A percentile compares a stretch with the other conserved stretches of the same genome.
Evolutionary conservation across 768 basidiomycete genomes (phyloP).

Genomic region (Podaxis mareebaensis): DNA sequence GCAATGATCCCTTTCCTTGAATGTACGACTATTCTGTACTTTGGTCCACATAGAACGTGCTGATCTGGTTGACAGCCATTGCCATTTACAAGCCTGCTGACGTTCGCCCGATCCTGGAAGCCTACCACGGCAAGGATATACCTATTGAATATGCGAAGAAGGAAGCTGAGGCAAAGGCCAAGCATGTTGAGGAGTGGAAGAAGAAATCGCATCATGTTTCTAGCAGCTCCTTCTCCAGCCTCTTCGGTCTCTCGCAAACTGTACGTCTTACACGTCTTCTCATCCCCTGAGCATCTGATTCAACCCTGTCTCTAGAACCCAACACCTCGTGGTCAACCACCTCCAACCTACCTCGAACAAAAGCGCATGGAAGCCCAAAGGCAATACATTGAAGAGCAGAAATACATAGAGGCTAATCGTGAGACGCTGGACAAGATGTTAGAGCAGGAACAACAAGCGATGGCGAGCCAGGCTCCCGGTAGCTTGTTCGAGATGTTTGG

Average conservation of each 20-base stretch:
- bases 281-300: neutral
- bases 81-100: conserved; percentile 88
- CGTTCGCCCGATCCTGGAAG: conserved; percentile 82
- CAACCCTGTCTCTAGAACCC: conserved; percentile 18
- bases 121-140: conserved; percentile 87
- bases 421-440: conserved; percentile 26
- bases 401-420: conserved; percentile 45
- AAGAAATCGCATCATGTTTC: conserved; percentile 37
- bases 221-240: conserved; percentile 34
- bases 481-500: conserved; percentile 52
- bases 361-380: conserved; percentile 53
- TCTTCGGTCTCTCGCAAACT: conserved; percentile 39
- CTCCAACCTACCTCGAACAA: conserved; percentile 54
- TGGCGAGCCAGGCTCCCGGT: conserved; percentile 44
- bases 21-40: conserved; percentile 43
- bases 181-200: conserved; percentile 83
- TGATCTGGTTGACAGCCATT: conserved; percentile 57
- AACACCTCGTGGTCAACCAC: conserved; percentile 30
- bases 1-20: conserved; percentile 98
- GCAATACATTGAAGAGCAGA: conserved; percentile 50
- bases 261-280: conserved; percentile 17
- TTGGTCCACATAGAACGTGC: neutral
- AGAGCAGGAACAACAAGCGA: conserved; percentile 35
- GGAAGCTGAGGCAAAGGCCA: conserved; percentile 80
- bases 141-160: conserved; percentile 86